Evolutionary conservation across 2,329 filamentous ascomycete species (phyloP), one percentile per base, ranked within the genome.

Genomic region (Hypoxylon sp.): DNA sequence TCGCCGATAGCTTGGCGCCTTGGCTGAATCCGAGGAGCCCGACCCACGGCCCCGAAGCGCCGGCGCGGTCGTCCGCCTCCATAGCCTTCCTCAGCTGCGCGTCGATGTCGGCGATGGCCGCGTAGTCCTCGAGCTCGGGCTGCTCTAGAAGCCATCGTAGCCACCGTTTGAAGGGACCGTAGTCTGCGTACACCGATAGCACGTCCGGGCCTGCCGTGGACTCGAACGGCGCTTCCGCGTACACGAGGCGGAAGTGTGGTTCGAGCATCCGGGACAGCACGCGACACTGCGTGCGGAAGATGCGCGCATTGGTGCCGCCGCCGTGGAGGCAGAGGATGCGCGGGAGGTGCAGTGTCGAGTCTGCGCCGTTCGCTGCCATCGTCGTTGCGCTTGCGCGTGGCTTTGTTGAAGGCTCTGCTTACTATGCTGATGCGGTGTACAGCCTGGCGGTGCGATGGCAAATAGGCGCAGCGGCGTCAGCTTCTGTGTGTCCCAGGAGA

Each of bases 311-410:
- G 70, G 90, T 89, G 67, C 92, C 92, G 74, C 92, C 92, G 76
- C 92, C 92, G 79, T 94, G 92, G n/a, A 94, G 88, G 80, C 91
- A 94, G 72, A 94, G 89, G 72, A 94, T 88, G 65, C 92, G 89
- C 2, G 91, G 91, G 29, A 85, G 81, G 65, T 77, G 64, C 55
- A 75, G 61, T 29, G 73, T 76, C 39, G 65, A 13, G 54, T 73
- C 72, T 24, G 32, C 21, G 55, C 37, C 51, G 27, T 66, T 53
- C 5, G 13, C 19, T 1, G 59, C 37, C 68, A 67, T 67, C 65
- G 63, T 67, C n/a, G 42, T 1, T 39, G 29, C 6, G 27, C 47
- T 17, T 42, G 51, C 37, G n/a, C n/a, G 21, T 5, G 27, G 47
- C 47, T 13, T 37, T 5, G 17, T 7, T 35, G 32, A 21, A 17